These are phyloP conservation scores for Starmera pachycereana DNA, from an alignment of 805 yeast genomes.

Conservation along the genomic window DNA sequence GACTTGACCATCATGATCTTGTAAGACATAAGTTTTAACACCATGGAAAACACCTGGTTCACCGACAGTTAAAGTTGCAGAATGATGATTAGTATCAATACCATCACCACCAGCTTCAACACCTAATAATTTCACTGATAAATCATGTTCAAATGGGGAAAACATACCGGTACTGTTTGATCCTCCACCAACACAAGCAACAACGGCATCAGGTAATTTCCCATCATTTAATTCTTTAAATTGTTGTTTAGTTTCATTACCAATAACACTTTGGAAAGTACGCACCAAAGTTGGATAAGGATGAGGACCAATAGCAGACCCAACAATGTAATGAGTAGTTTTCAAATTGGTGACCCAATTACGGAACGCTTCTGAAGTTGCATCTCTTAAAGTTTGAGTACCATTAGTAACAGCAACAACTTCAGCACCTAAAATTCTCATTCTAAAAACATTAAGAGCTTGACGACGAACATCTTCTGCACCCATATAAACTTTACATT, in stretches of 20 bases:
- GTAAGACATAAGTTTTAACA: slow-evolving; percentile 87
- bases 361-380: slow-evolving; percentile 95
- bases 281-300: slow-evolving; percentile 98
- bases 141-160: slow-evolving; percentile 82
- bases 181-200: slow-evolving; percentile 99
- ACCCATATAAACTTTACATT: slow-evolving; percentile 96
- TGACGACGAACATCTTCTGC: slow-evolving; percentile 99
- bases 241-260: slow-evolving; percentile 88
- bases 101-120: slow-evolving; percentile 99
- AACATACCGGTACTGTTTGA: slow-evolving; percentile 95
- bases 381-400: slow-evolving; percentile 93
- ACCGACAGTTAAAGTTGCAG: slow-evolving; percentile 94
- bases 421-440: slow-evolving; percentile 92
- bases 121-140: slow-evolving; percentile 72
- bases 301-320: slow-evolving; percentile 98
- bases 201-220: slow-evolving; percentile 82
- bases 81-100: slow-evolving; percentile 74
- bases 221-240: slow-evolving; percentile 72
- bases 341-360: slow-evolving; percentile 85
- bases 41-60: slow-evolving; percentile 98
- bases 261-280: slow-evolving; percentile 96
- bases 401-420: slow-evolving; percentile 93
- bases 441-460: slow-evolving; percentile 95
- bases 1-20: slow-evolving; percentile 88
- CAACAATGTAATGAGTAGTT: slow-evolving; percentile 90